These are phyloP conservation scores for Jacaranda copaia DNA, from an alignment of 257 asterid genomes.

Conservation along the genomic window DNA sequence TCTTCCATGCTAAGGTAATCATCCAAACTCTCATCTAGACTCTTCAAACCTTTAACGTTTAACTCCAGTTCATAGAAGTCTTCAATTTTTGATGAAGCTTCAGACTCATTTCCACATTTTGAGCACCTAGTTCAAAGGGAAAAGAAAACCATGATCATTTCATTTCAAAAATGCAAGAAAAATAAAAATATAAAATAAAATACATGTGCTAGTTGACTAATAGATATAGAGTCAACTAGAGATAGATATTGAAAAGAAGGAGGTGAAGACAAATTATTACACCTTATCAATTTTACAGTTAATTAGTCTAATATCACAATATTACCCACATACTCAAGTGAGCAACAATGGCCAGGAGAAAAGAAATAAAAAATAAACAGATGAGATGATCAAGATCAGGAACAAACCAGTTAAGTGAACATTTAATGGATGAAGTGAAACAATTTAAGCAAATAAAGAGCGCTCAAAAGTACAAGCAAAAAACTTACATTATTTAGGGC, in stretches of 20 bases:
- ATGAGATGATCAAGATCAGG: neutral
- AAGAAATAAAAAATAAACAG: constrained; percentile 6
- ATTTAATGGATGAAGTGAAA: neutral
- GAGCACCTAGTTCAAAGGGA: constrained; percentile 67
- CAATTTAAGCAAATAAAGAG: constrained; percentile 1
- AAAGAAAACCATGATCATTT: constrained; percentile 29
- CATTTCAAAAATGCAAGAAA: constrained; percentile 25
- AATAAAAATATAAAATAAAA: neutral
- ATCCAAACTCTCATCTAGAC: constrained; percentile 84
- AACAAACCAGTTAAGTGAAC: constrained; percentile 13
- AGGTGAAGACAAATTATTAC: neutral
- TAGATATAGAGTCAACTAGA: too few species aligned
- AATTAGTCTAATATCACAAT: constrained; percentile 19
- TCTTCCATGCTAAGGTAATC: constrained; percentile 92
- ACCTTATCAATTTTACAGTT: constrained; percentile 7
- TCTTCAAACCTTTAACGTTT: constrained; percentile 91
- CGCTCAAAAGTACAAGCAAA: neutral
- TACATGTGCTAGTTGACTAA: too few species aligned
- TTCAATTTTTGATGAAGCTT: constrained; percentile 90
- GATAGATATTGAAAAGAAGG: neutral
- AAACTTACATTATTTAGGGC: neutral
- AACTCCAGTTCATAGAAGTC: constrained; percentile 97
- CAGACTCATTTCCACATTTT: constrained; percentile 91
- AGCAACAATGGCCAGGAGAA: neutral
- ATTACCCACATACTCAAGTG: neutral